Percentiles rank a stretch among this genome's conserved stretches.
phyloP scores from a whole-genome alignment of 371 early-diverging fungal genomes.

The Entomophthora muscae region DNA sequence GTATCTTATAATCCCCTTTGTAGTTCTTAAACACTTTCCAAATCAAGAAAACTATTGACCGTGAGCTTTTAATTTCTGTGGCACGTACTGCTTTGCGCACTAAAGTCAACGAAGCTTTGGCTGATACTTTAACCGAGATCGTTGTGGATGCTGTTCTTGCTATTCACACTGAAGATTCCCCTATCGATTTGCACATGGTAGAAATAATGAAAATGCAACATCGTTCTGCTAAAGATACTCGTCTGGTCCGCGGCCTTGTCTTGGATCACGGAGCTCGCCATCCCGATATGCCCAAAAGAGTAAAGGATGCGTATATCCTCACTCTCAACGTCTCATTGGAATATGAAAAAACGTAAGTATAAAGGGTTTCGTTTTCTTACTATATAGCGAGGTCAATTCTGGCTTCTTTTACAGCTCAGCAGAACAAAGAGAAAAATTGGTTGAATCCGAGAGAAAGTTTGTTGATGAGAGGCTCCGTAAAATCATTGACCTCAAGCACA shows the following conservation, averaged over 20 bases:
- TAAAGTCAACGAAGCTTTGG: constrained; percentile 80
- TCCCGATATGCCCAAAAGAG: constrained; percentile 97
- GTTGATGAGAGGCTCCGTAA: constrained; percentile 87
- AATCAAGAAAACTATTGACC: constrained; percentile 53
- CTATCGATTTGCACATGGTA: constrained; percentile 98
- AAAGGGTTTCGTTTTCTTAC: not conserved
- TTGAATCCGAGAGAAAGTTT: constrained; percentile 94
- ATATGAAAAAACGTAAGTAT: constrained; percentile 90
- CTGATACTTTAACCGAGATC: constrained; percentile 84
- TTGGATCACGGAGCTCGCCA: constrained; percentile 99
- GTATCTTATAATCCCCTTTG: too few relatives aligned
- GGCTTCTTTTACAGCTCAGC: constrained; percentile 97
- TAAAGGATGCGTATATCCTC: constrained; percentile 83
- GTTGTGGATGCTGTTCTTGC: constrained; percentile 93
- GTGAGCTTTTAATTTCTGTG: constrained; percentile 80
- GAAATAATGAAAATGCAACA: constrained; percentile 99
- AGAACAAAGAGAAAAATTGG: constrained; percentile 96
- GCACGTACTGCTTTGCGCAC: constrained; percentile 93
- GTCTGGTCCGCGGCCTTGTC: constrained; percentile 93
- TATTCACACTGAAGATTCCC: constrained; percentile 53
- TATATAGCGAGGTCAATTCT: constrained; percentile 92
- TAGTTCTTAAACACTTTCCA: constrained; percentile 83
- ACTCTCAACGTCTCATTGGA: constrained; percentile 98
- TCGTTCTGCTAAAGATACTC: constrained; percentile 86
- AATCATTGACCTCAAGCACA: constrained; percentile 92